These are phyloP conservation scores for Globisporangium canariense DNA, from an alignment of 352 stramenopile species.

Conservation along the genomic window DNA sequence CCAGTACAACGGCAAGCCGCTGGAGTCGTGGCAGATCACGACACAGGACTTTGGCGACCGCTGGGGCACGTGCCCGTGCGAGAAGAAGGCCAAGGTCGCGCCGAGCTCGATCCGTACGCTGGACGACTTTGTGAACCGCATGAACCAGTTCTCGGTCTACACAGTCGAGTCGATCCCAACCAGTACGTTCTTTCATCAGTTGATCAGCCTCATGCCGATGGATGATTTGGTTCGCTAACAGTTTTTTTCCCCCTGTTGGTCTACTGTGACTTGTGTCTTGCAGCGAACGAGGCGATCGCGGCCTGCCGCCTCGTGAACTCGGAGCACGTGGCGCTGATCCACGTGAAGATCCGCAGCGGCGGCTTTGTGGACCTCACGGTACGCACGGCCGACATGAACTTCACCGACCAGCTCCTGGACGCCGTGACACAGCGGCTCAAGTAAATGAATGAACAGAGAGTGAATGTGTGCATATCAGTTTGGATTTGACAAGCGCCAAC, in stretches of 20 bases:
- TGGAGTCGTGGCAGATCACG: constrained; percentile 85
- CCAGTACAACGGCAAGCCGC: constrained; percentile 74
- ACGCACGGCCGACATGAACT: constrained; percentile 77
- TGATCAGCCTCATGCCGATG: neutral
- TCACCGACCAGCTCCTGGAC: constrained; percentile 75
- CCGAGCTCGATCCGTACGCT: constrained; percentile 76
- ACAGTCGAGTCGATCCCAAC: constrained; percentile 81
- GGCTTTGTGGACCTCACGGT: constrained; percentile 86
- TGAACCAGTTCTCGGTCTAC: constrained; percentile 78
- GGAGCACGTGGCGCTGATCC: constrained; percentile 80
- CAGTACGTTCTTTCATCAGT: constrained; percentile 47
- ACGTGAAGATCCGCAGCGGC: constrained; percentile 81
- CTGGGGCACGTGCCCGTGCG: constrained; percentile 77
- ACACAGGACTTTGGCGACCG: constrained; percentile 85
- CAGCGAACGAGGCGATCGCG: constrained; percentile 87
- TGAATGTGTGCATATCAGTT: neutral
- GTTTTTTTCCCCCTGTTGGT: neutral
- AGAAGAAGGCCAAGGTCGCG: constrained; percentile 85
- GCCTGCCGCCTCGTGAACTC: constrained; percentile 74
- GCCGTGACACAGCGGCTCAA: constrained; percentile 62
- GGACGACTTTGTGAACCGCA: constrained; percentile 78
- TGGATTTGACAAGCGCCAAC: too few species aligned
- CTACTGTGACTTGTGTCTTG: constrained; percentile 10
- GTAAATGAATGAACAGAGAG: constrained; percentile 23
- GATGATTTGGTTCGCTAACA: neutral